Conservation (phyloP, 1,284 basidiomycete species). For the Bondarzewia mesenterica region DNA sequence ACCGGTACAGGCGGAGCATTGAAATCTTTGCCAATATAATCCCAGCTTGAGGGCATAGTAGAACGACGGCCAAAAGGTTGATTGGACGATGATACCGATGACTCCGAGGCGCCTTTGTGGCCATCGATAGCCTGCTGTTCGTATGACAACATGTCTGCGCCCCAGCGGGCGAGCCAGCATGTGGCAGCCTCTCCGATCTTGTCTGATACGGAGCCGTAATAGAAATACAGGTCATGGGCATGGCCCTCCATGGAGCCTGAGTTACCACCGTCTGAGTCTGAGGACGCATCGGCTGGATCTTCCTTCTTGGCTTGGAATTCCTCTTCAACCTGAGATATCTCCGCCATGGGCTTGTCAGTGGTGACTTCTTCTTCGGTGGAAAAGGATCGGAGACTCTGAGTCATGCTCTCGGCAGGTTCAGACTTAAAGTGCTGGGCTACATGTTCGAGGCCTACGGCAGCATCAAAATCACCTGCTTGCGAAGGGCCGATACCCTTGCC, state of each 20-base stretch:
- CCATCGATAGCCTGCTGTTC: constrained; percentile 39
- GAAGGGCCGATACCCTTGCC: constrained; percentile 61
- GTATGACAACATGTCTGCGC: constrained; percentile 62
- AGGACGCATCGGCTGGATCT: constrained; percentile 25
- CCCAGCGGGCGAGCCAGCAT: constrained; percentile 88
- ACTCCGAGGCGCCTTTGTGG: neutral
- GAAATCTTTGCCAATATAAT: neutral
- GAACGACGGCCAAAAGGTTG: constrained; percentile 5
- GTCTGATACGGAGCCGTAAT: constrained; percentile 79
- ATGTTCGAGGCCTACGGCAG: constrained; percentile 61
- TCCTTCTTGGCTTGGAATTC: constrained; percentile 18
- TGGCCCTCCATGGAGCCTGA: constrained; percentile 4
- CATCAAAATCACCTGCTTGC: constrained; percentile 40
- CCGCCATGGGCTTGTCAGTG: constrained; percentile 3
- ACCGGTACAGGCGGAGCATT: constrained; percentile 5
- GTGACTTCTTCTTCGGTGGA: constrained; percentile 10
- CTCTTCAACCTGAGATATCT: neutral
- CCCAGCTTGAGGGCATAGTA: constrained; percentile 6
- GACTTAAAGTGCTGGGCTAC: constrained; percentile 46
- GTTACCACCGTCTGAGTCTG: constrained; percentile 19
- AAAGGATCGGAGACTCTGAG: constrained; percentile 14
- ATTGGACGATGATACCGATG: neutral
- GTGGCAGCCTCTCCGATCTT: constrained; percentile 88
- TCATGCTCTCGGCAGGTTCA: constrained; percentile 4
- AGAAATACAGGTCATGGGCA: constrained; percentile 31